Evolutionary conservation across 31 red algal species (phyloP).

Genomic region (Porphyra umbilicalis): DNA sequence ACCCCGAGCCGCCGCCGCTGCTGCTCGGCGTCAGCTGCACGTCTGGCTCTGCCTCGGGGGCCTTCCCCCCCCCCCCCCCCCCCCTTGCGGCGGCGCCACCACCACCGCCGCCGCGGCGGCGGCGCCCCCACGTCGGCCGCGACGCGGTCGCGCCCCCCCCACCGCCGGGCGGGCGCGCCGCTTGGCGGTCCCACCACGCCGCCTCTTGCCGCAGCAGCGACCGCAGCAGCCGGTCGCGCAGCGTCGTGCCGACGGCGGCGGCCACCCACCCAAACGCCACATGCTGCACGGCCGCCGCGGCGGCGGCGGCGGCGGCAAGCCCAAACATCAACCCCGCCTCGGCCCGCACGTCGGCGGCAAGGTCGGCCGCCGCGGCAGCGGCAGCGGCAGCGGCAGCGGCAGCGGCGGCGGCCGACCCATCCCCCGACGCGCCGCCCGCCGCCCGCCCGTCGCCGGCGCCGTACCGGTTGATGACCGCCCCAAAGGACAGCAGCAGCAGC

Average conservation of each 20-base stretch:
- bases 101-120: too few species aligned
- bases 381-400: too few species aligned
- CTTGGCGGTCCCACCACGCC: neutral
- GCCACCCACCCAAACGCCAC: neutral
- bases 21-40: neutral
- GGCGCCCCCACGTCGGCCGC: too few species aligned
- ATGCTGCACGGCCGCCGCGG: neutral
- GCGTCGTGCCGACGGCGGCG: neutral
- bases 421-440: too few species aligned
- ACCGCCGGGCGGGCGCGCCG: too few species aligned
- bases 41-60: too few species aligned
- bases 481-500: constrained; percentile 38
- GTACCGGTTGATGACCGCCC: neutral
- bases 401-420: too few species aligned
- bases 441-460: too few species aligned
- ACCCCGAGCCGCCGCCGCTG: neutral
- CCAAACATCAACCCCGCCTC: neutral
- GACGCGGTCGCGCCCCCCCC: neutral
- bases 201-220: neutral
- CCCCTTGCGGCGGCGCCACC: too few species aligned
- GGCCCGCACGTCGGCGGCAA: neutral
- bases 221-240: neutral
- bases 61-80: neutral
- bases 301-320: neutral
- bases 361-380: too few species aligned